phyloP scores from a whole-genome alignment of 2,329 filamentous ascomycete species.

The Cladosporium sp. region DNA sequence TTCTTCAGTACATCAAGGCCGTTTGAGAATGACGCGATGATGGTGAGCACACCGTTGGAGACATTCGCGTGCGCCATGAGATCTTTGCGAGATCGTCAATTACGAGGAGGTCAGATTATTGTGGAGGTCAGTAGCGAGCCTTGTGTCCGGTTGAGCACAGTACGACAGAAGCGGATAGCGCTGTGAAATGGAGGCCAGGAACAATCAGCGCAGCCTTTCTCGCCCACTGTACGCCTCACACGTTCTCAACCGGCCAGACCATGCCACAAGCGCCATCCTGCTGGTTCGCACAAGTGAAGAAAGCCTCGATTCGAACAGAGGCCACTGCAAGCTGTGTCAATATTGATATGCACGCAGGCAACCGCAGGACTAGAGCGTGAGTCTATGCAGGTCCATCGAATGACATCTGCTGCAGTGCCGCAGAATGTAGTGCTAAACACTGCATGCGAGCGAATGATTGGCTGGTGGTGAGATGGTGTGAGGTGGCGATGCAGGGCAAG shows the following conservation, averaged over 20 bases:
- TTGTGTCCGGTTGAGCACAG: neutral
- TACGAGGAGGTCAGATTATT: neutral
- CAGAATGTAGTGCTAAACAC: neutral
- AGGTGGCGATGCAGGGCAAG: constrained; percentile 7
- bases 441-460: neutral
- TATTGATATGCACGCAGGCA: constrained; percentile 1
- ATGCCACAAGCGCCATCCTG: neutral
- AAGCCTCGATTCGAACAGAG: constrained; percentile 2
- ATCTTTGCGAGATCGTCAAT: neutral
- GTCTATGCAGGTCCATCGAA: constrained; percentile 6
- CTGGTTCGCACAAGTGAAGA: neutral
- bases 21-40: constrained; percentile 47
- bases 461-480: neutral
- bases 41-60: constrained; percentile 38
- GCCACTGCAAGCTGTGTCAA: constrained; percentile 9
- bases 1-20: constrained; percentile 49
- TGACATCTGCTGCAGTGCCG: neutral
- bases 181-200: neutral
- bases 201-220: neutral
- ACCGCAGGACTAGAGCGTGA: constrained; percentile 10
- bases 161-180: neutral
- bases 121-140: neutral
- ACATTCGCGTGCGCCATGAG: constrained; percentile 27
- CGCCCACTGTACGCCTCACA: neutral
- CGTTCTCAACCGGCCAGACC: neutral